Conservation (phyloP, 345 rosid species). For the Moringa oleifera region DNA sequence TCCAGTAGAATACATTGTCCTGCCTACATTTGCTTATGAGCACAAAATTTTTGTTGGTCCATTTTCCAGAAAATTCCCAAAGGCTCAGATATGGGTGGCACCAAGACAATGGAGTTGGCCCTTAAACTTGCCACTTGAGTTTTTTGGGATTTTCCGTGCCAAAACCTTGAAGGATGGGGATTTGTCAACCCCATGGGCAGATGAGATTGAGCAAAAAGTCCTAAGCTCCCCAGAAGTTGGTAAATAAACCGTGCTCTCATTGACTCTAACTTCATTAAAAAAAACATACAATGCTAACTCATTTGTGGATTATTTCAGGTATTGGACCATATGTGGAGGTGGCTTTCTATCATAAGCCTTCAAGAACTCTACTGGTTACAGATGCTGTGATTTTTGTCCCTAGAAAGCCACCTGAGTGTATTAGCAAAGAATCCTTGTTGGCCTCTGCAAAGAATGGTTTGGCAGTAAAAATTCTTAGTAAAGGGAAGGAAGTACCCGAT, state of each 20-base stretch:
- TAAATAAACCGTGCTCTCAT: constrained; percentile 20
- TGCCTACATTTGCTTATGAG: constrained; percentile 95
- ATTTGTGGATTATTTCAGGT: constrained; percentile 38
- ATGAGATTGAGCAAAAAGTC: constrained; percentile 89
- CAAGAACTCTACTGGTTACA: constrained; percentile 78
- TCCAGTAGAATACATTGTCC: constrained; percentile 78
- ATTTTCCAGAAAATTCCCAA: constrained; percentile 88
- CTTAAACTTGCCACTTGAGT: constrained; percentile 82
- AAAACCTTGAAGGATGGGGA: constrained; percentile 69
- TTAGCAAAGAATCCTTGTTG: constrained; percentile 63
- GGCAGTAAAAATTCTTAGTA: constrained; percentile 89
- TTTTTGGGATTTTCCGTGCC: constrained; percentile 87
- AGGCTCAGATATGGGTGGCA: constrained; percentile 90
- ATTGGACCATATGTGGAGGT: constrained; percentile 96
- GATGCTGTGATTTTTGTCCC: constrained; percentile 93
- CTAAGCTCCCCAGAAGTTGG: constrained; percentile 98
- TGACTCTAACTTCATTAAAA: constrained; percentile 2
- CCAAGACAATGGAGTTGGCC: constrained; percentile 99
- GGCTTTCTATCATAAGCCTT: constrained; percentile 80
- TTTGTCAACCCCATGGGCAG: constrained; percentile 77
- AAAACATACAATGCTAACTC: neutral
- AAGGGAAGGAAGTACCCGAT: constrained; percentile 76
- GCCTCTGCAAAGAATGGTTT: constrained; percentile 93
- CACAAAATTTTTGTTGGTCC: constrained; percentile 96
- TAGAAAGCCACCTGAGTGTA: constrained; percentile 70